Base-by-base conservation (phyloP, 208 protist species). In the Acanthamoeba castellanii region DNA sequence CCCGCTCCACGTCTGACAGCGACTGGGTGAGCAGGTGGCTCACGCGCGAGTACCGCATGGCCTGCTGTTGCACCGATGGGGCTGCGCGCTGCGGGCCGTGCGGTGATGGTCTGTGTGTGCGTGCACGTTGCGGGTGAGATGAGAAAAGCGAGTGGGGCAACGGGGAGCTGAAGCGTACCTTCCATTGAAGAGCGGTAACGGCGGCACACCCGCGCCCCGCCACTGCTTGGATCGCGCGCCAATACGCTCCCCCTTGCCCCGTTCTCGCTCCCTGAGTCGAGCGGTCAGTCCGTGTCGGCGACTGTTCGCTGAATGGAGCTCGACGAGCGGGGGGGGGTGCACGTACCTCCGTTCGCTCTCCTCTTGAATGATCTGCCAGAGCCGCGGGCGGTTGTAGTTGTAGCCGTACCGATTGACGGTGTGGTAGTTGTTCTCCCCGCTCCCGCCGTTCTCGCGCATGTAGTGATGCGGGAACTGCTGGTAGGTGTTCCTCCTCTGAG, bases 1-100 rank as follows among this genome's bases (percentile, higher is more conserved):
- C 87, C n/a, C 87, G 27, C 37, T 92, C 87, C 32, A 92, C 87
- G 37, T 92, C 87, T 6, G 87, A 92, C 20, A 92, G 87, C 0
- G 87, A 92, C 87, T 92, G 87, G 22, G 87, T 92, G 59, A 92
- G 61, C 87, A 92, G 32, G 74, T 92, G 87, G 87, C 87, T 92
- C 27, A 92, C 87, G 13, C 87, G 55, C 6, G 87, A 18, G 66
- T 92, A 92, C 1, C 66, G 87, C 70, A 78, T 45, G 70, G 70
- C 70, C 70, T 78, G 70, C 32, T 78, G 70, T 25, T 78, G 70
- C 70, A 78, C 70, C 70, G 70, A 78, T 25, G 70, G n/a, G 18
- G 37, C 70, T 45, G 70, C 70, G 37, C 70, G 70, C 37, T 78
- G 70, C 37, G 70, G 70, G 30, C 70, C 37, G 34, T 78, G 70